phyloP scores from a whole-genome alignment of 352 stramenopile genomes.

The Globisporangium cederbergense region DNA sequence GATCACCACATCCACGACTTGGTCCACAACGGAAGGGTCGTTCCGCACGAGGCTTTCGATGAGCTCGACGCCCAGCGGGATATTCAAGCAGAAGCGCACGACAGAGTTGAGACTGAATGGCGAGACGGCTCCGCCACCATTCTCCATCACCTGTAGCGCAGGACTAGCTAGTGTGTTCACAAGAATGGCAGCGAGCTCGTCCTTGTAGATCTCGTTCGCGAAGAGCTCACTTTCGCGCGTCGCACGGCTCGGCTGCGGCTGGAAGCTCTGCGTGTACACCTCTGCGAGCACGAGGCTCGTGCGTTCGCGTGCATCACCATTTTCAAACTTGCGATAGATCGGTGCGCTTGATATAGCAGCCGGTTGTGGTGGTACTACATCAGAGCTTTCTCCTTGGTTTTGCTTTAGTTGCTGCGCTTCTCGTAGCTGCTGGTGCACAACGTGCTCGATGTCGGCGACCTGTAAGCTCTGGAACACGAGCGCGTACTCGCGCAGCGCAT shows the following conservation, averaged over 20 bases:
- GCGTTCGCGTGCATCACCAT: constrained; percentile 24
- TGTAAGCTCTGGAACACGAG: constrained; percentile 30
- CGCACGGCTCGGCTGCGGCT: not conserved
- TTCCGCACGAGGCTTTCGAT: constrained; percentile 47
- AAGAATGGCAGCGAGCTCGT: constrained; percentile 51
- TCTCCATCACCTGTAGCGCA: constrained; percentile 21
- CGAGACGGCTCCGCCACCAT: not conserved
- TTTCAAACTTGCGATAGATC: constrained; percentile 51
- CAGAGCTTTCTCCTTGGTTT: not conserved
- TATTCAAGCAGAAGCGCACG: constrained; percentile 24
- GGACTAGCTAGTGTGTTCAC: constrained; percentile 35
- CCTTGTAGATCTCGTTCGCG: constrained; percentile 49
- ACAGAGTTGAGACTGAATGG: constrained; percentile 13
- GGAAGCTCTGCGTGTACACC: constrained; percentile 17
- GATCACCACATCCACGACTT: constrained; percentile 40
- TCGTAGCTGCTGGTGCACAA: constrained; percentile 10
- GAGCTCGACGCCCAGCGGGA: constrained; percentile 38
- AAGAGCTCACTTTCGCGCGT: constrained; percentile 42
- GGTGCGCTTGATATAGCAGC: constrained; percentile 7
- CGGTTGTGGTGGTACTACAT: not conserved
- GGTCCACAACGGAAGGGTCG: constrained; percentile 35
- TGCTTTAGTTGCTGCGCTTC: not conserved
- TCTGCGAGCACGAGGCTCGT: constrained; percentile 39
- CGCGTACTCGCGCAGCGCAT: constrained; percentile 42
- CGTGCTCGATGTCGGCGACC: constrained; percentile 22